Evolutionary conservation across 2,329 filamentous ascomycete species (phyloP).

Genomic region (Pseudogymnoascus sp.): DNA sequence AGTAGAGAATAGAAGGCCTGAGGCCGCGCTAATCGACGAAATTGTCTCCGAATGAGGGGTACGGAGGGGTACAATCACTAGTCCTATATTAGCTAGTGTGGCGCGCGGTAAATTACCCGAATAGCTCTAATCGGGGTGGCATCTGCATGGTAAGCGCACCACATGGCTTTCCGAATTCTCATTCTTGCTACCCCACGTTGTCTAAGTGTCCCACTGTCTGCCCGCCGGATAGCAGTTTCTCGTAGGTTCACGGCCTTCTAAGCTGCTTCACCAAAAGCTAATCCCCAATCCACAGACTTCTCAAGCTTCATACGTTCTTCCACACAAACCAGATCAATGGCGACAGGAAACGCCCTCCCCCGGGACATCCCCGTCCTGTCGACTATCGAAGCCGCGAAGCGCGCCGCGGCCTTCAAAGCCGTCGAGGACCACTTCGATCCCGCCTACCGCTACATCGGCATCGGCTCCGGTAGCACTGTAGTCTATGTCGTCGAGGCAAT

Average conservation of each 20-base stretch:
- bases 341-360: not conserved
- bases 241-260: not conserved
- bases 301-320: not conserved
- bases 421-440: conserved; percentile 66
- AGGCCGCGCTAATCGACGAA: not conserved
- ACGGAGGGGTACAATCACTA: not conserved
- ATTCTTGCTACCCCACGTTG: conserved; percentile 10
- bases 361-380: conserved; percentile 16
- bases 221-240: not conserved
- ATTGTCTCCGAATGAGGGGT: not conserved
- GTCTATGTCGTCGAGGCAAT: conserved; percentile 83
- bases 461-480: conserved; percentile 76
- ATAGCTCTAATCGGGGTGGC: not conserved
- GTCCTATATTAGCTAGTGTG: not conserved
- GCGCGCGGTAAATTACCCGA: not conserved
- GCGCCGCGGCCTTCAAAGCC: conserved; percentile 66
- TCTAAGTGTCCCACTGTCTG: conserved; percentile 3
- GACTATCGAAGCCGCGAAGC: conserved; percentile 67
- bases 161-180: not conserved
- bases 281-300: not conserved
- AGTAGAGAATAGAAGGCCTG: not conserved
- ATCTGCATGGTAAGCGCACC: conserved; percentile 1
- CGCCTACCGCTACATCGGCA: conserved; percentile 61
- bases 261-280: not conserved
- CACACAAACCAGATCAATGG: not conserved